phyloP scores from a whole-genome alignment of 495 filamentous ascomycete species.

The Penicillium simplicissimum region DNA sequence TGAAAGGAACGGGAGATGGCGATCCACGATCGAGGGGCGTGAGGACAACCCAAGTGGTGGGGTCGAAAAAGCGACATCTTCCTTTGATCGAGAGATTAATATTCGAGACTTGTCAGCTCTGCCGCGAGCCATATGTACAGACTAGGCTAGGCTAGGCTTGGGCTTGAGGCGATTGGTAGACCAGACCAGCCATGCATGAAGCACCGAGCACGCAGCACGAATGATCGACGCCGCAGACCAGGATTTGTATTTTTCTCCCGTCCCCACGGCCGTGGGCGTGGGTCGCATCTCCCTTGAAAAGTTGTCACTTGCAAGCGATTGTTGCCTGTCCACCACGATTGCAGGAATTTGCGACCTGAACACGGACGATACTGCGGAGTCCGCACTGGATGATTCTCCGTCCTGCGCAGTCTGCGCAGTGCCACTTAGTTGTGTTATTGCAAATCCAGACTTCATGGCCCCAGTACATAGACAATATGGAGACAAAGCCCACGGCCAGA shows the following conservation, averaged over 20 bases:
- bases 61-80: no score
- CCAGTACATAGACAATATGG: neutral
- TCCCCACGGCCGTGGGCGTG: slow-evolving; percentile 14
- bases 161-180: neutral
- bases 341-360: neutral
- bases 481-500: neutral
- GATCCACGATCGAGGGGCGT: slow-evolving; percentile 10
- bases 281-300: slow-evolving; percentile 5
- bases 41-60: neutral
- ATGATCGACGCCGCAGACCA: neutral
- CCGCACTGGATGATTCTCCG: neutral
- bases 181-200: neutral
- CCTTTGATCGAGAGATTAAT: neutral
- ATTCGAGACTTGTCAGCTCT: neutral
- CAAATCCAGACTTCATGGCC: no score
- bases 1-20: slow-evolving; percentile 15
- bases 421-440: no score
- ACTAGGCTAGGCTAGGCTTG: neutral
- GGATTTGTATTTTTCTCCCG: slow-evolving; percentile 12
- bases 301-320: neutral
- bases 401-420: neutral
- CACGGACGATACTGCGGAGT: no score
- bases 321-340: no score
- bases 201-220: neutral
- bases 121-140: neutral